Evolutionary conservation across 2,329 filamentous ascomycete genomes (phyloP), one percentile per base, ranked within the genome.

Genomic region (Sporothrix sp.): DNA sequence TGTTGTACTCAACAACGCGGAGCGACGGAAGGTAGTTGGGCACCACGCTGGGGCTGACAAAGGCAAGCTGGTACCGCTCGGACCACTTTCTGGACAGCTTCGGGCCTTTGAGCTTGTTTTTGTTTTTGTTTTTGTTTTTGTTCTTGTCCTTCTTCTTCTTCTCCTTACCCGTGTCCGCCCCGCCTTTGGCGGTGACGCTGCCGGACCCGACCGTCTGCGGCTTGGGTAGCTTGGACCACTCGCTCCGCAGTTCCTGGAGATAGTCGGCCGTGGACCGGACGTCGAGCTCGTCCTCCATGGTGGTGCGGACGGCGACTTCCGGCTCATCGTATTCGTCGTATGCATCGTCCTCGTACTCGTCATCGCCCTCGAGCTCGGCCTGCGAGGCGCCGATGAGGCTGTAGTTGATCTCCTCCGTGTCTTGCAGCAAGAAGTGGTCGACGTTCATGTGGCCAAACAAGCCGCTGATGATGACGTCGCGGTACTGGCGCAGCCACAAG

Each of bases 361-460:
- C 71, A 3, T 51, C 39, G 14, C n/a, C 49, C 7, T 42, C 51
- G 5, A 16, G 27, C 23, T 36, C 11, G 27, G 43, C 32, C 39
- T 38, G 45, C 25, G 36, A 37, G 2, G 65, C 59, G 38, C 66
- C 57, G 8, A 70, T 53, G 1, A 72, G 67, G 23, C 70, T 68
- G 43, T 88, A 74, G 54, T 85, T 75, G 49, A 96, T 74, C 1
- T 95, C 78, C 36, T 85, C 74, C 52, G 82, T 87, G 63, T 97
- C 91, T 60, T 95, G 87, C 14, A 98, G 70, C 62, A 97, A 78
- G 66, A 98, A 98, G 65, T 98, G 93, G 60, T 98, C 93, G 57
- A 96, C 86, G 62, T 98, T 98, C 93, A 98, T 97, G 64, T 98
- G 93, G 1, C 91, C 93, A 62, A 85, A 98, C 6, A 95, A 62